Evolutionary conservation across 179 eudicot genomes (phyloP), one percentile per base, ranked within the genome.

Genomic region (Sideroxylon spinosum): DNA sequence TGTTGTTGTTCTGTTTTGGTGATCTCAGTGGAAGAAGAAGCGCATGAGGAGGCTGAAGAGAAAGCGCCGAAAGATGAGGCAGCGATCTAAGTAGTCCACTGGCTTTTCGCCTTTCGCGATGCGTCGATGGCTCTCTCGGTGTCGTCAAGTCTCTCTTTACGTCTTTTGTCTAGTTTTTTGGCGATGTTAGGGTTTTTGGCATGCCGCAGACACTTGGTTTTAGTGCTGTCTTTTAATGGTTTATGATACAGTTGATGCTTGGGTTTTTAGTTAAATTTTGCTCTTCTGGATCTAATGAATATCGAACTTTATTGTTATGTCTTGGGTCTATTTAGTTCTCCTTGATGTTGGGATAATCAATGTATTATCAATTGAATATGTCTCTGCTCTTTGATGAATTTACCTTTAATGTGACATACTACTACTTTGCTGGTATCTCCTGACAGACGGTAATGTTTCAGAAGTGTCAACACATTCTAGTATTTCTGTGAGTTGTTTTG

Each of bases 1-100:
- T n/a, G n/a, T 22, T 49, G 48, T 49, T 5, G 48, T 63, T 59
- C 25, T 52, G 56, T 52, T 11, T 49, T 23, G 13, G 13, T 9
- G 19, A 52, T 53, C 13, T n/a, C 22, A 77, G 80, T 68, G 74
- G 74, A 68, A 68, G 80, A 68, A 77, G 65, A 77, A 77, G 74
- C 50, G 80, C 19, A 77, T 77, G 74, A 77, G 74, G 74, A 67
- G 64, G 52, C 37, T 77, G 74, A 77, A 77, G 74, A 32, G 80
- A 37, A 68, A 77, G 80, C 74, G 66, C 22, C 80, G 80, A 77
- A 77, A 77, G 80, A 68, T 77, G 80, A 77, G 80, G 74, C 80
- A 68, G 80, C 64, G 80, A 68, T 68, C 74, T 2, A 77, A 68
- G 74, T 77, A 76, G 60, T 44, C 9, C 7, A 3, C 22, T 16